Evolutionary conservation across 495 filamentous ascomycete genomes (phyloP).

Genomic region (Aspergillus nidulans): DNA sequence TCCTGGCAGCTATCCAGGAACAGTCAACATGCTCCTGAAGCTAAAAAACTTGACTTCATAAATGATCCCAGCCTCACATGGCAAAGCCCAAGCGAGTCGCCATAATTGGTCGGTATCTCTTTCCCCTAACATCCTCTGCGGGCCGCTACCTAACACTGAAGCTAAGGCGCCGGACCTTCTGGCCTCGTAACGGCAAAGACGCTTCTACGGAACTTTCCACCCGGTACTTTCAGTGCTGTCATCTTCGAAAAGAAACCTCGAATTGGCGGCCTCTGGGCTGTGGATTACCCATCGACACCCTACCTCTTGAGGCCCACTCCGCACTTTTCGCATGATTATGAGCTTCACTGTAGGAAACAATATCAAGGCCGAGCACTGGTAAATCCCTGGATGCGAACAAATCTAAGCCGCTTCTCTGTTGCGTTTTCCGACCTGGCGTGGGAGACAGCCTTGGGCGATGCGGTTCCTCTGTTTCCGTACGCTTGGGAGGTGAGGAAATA

Average conservation of each 20-base stretch:
- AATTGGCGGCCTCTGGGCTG: slow-evolving; percentile 72
- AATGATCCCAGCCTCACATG: background rate
- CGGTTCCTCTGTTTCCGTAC: slow-evolving; percentile 59
- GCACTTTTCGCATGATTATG: background rate
- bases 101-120: slow-evolving; percentile 54
- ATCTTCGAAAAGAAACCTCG: slow-evolving; percentile 63
- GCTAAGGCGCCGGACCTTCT: slow-evolving; percentile 69
- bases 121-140: background rate
- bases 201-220: slow-evolving; percentile 55
- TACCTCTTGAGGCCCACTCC: background rate
- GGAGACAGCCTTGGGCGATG: slow-evolving; percentile 42
- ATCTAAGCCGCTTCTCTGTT: slow-evolving; percentile 74
- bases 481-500: slow-evolving; percentile 77
- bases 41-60: no score
- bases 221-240: slow-evolving; percentile 58
- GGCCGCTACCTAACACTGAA: background rate
- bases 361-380: slow-evolving; percentile 32
- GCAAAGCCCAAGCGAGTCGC: slow-evolving; percentile 53
- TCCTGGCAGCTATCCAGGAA: no score
- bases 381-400: slow-evolving; percentile 68
- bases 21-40: no score
- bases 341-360: background rate
- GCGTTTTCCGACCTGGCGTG: slow-evolving; percentile 77
- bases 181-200: slow-evolving; percentile 81
- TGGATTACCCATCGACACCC: background rate